Percentiles rank a stretch among this genome's conserved stretches.
phyloP scores from a whole-genome alignment of 2,329 filamentous ascomycete species.

The Pseudocercospora fijiensis region DNA sequence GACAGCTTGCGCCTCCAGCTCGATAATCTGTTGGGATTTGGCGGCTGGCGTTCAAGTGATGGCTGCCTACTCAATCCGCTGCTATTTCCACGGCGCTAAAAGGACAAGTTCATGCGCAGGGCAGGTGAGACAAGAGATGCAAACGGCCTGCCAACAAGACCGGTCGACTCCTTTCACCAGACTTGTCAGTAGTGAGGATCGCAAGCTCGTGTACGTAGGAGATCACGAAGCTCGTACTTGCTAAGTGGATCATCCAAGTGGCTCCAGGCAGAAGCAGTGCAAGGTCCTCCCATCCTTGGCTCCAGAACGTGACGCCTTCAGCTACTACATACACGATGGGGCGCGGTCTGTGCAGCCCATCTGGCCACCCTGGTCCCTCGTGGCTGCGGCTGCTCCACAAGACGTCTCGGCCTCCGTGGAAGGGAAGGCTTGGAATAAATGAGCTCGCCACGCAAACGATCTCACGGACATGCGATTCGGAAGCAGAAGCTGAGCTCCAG shows the following conservation, averaged over 20 bases:
- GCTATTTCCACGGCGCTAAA: not conserved
- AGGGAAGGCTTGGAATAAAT: not conserved
- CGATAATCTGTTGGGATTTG: not conserved
- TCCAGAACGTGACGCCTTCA: not conserved
- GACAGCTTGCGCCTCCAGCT: not conserved
- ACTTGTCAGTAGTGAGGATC: too few species aligned
- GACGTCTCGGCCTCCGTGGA: not conserved
- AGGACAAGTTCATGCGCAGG: not conserved
- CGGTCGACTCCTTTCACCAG: not conserved
- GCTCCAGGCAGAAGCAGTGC: not conserved
- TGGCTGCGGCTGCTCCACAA: constrained; percentile 12
- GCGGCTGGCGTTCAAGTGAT: not conserved
- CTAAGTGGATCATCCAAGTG: not conserved
- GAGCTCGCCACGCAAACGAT: not conserved
- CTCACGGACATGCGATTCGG: not conserved
- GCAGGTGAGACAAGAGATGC: not conserved
- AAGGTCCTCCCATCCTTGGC: constrained; percentile 3
- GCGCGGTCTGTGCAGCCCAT: not conserved
- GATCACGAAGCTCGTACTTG: not conserved
- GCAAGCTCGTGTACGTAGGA: not conserved
- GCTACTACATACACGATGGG: not conserved
- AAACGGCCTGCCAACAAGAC: not conserved
- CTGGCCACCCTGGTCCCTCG: not conserved
- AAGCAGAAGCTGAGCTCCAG: constrained; percentile 1
- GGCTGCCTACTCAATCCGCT: not conserved